Conservation (phyloP, 306 rosid genomes). For the Rosa rugosa region DNA sequence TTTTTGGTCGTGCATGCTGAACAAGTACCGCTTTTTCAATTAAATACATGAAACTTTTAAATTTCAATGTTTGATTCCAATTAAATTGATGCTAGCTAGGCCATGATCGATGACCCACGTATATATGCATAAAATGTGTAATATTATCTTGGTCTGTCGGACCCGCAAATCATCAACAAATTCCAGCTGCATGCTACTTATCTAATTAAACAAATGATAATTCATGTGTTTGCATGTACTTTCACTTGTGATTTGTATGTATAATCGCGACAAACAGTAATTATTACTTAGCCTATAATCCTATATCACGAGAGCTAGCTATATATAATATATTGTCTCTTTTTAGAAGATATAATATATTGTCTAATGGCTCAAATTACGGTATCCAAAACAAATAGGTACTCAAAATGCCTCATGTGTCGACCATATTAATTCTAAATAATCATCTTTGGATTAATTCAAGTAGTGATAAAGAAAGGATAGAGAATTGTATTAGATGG, state of each 20-base stretch:
- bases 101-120: background rate
- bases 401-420: no score
- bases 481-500: no score
- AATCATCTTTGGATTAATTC: no score
- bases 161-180: background rate
- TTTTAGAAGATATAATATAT: no score
- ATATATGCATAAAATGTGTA: no score
- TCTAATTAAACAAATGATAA: background rate
- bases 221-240: background rate
- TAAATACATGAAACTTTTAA: background rate
- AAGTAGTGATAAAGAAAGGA: no score
- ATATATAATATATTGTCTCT: no score
- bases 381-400: no score
- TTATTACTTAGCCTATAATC: background rate
- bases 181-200: background rate
- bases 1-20: slow-evolving; percentile 11
- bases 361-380: no score
- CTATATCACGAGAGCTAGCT: no score
- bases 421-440: no score
- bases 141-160: background rate
- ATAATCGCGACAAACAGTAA: background rate
- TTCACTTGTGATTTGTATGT: background rate
- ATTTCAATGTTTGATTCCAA: background rate
- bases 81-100: background rate
- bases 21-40: background rate